Evolutionary conservation across 805 yeast genomes (phyloP), one percentile per base, ranked within the genome.

Genomic region (Scheffersomyces ergatensis): DNA sequence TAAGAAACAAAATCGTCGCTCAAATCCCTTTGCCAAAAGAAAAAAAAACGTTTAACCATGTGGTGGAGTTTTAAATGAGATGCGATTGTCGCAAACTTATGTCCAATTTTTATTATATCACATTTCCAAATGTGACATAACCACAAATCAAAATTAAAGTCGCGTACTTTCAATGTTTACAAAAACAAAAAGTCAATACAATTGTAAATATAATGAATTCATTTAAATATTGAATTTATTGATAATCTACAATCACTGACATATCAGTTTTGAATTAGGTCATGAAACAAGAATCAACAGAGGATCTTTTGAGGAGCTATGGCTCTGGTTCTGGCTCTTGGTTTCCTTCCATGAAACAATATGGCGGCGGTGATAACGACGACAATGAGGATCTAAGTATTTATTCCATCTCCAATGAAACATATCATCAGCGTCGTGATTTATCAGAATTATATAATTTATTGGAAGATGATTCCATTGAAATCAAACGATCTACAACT

Each of bases 401-500:
- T 12, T 54, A 46, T 37, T 52, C 57, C 16, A 17, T 35, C 12
- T 35, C 37, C 4, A 23, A 17, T 12, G 37, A 35, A 29, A 8
- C 32, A n/a, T 21, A 7, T 21, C 6, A 21, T 21, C 32, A 7
- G 5, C 20, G 25, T 4, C 16, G 21, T 15, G 29, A 35, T 29
- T 35, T 35, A 25, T 35, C 37, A 11, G 37, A 35, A 25, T 29
- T 35, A 17, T 35, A 35, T 19, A 19, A 35, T 17, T 35, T 35
- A 29, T 26, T 35, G 17, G 55, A 51, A 36, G 45, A 49, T 30
- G 55, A 50, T 25, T 51, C 54, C 38, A 42, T 50, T 32, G 50
- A 48, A 32, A 35, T 46, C 20, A 46, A 42, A 24, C 32, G 32
- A 5, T 8, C 14, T 5, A 11, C 30, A 26, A 29, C 8, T n/a